Conservation (phyloP, 768 basidiomycete species). For the Tylopilus balloui region DNA sequence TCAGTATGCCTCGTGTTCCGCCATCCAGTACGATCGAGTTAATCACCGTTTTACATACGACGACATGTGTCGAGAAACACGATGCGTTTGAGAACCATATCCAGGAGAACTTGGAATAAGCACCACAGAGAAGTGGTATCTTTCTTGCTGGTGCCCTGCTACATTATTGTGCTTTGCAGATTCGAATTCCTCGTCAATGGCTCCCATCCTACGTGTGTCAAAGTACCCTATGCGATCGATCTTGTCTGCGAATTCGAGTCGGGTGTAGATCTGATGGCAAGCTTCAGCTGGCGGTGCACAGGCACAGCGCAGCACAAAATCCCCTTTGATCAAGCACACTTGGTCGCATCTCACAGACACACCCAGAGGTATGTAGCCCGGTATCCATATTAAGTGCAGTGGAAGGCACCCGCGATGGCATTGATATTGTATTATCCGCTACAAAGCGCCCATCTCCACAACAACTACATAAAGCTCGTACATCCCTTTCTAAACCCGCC, state of each 20-base stretch:
- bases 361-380: not conserved
- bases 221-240: not conserved
- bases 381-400: not conserved
- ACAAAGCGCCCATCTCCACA: constrained; percentile 16
- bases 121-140: not conserved
- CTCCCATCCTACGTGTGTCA: not conserved
- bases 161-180: not conserved
- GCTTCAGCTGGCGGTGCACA: not conserved
- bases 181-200: not conserved
- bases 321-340: not conserved
- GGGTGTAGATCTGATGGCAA: not conserved
- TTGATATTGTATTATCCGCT: not conserved
- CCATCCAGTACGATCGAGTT: constrained; percentile 8
- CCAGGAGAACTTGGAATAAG: not conserved
- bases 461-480: constrained; percentile 12
- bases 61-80: not conserved
- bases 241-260: not conserved
- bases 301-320: not conserved
- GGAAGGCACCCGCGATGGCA: not conserved
- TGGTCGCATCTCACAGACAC: not conserved
- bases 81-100: not conserved
- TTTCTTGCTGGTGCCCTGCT: not conserved
- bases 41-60: constrained; percentile 13
- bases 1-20: constrained; percentile 11
- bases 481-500: constrained; percentile 9